phyloP scores from a whole-genome alignment of 371 early-diverging fungal species.

The Mucor irregularis region DNA sequence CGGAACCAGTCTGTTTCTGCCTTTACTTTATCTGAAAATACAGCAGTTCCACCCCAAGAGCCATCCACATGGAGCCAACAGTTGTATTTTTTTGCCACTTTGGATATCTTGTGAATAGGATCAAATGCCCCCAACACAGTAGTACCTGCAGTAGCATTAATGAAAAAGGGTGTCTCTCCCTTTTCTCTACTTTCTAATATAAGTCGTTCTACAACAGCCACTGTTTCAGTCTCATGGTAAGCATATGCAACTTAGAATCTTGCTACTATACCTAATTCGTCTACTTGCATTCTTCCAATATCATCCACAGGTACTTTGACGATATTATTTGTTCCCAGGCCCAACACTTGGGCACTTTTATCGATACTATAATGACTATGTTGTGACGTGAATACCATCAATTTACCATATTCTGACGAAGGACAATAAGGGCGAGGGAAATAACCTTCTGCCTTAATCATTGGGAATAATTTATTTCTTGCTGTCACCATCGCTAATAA shows the following conservation, averaged over 20 bases:
- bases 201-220: conserved; percentile 39
- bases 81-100: conserved; percentile 60
- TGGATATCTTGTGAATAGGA: conserved; percentile 62
- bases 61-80: conserved; percentile 90
- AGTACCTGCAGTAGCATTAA: conserved; percentile 87
- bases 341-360: conserved; percentile 74
- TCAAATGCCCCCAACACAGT: conserved; percentile 89
- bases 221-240: neutral
- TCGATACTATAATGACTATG: conserved; percentile 83
- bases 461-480: conserved; percentile 69
- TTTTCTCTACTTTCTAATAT: conserved; percentile 45
- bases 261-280: conserved; percentile 51
- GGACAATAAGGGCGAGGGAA: conserved; percentile 47
- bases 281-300: conserved; percentile 66
- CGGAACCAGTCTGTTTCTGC: conserved; percentile 49
- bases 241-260: neutral
- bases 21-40: conserved; percentile 54
- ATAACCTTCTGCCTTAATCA: conserved; percentile 57
- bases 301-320: conserved; percentile 68
- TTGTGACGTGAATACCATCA: conserved; percentile 74
- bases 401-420: conserved; percentile 42
- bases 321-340: conserved; percentile 73
- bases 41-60: conserved; percentile 81
- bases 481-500: conserved; percentile 82
- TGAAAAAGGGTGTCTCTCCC: conserved; percentile 72